These are phyloP conservation scores for Apiospora saccharicola DNA, from an alignment of 2,329 filamentous ascomycete genomes.

Conservation along the genomic window DNA sequence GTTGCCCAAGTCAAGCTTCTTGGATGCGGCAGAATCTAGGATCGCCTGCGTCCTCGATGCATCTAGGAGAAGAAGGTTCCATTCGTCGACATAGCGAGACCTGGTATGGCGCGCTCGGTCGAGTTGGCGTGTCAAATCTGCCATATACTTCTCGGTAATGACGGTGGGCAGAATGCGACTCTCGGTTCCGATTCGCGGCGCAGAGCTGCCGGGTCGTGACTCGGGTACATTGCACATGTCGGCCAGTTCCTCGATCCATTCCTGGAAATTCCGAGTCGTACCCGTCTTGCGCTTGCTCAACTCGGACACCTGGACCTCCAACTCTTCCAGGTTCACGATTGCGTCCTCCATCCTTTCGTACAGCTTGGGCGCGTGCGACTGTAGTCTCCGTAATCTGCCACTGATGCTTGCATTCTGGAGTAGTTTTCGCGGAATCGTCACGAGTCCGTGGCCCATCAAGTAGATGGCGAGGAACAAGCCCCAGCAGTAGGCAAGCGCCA, in stretches of 20 bases:
- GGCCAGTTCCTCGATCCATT: constrained; percentile 95
- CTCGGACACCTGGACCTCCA: constrained; percentile 82
- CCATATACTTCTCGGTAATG: constrained; percentile 91
- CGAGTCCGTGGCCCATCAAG: constrained; percentile 95
- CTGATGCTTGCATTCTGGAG: constrained; percentile 82
- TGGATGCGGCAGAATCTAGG: constrained; percentile 82
- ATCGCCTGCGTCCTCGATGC: constrained; percentile 81
- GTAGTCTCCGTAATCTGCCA: constrained; percentile 75
- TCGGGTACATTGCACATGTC: constrained; percentile 79
- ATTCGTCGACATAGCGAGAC: constrained; percentile 83
- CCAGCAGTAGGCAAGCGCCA: constrained; percentile 96
- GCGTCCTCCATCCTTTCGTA: constrained; percentile 91
- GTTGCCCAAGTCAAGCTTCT: constrained; percentile 77
- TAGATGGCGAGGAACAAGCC: constrained; percentile 92
- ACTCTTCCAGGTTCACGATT: constrained; percentile 77
- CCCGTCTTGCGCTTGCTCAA: constrained; percentile 83
- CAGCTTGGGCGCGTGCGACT: constrained; percentile 78
- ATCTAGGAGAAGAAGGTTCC: constrained; percentile 78
- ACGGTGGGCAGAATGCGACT: constrained; percentile 72
- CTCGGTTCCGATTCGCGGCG: constrained; percentile 51
- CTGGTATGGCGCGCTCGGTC: constrained; percentile 84
- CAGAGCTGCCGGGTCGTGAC: constrained; percentile 53
- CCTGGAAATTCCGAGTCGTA: constrained; percentile 76
- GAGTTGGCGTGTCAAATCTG: constrained; percentile 84
- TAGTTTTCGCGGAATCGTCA: constrained; percentile 84